These are phyloP conservation scores for Geosmithia flava DNA, from an alignment of 2,329 filamentous ascomycete species.

Conservation along the genomic window DNA sequence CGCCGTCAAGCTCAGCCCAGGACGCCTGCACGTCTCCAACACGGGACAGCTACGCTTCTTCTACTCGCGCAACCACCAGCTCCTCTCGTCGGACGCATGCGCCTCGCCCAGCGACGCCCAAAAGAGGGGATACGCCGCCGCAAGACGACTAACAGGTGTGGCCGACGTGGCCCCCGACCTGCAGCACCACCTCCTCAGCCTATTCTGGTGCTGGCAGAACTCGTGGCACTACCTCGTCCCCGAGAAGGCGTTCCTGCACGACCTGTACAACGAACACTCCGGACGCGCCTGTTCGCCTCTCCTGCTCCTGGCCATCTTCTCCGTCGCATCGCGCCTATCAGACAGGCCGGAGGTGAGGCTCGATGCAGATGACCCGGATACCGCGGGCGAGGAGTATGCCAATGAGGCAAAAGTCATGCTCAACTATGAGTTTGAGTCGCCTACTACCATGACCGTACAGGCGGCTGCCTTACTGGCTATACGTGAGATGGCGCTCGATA, in stretches of 20 bases:
- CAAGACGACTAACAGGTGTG: slow-evolving; percentile 4
- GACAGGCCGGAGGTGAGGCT: slow-evolving; percentile 8
- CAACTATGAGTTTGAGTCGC: slow-evolving; percentile 9
- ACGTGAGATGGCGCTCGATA: slow-evolving; percentile 8
- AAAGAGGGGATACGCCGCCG: slow-evolving; percentile 5
- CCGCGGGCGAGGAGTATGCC: slow-evolving; percentile 8
- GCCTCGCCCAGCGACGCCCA: background rate
- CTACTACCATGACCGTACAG: slow-evolving; percentile 11
- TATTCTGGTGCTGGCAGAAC: slow-evolving; percentile 15
- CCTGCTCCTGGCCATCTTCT: slow-evolving; percentile 9
- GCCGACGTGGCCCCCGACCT: slow-evolving; percentile 8
- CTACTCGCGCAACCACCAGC: no score
- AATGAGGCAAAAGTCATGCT: slow-evolving; percentile 10
- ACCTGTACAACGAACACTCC: slow-evolving; percentile 3
- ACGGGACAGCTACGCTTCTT: no score
- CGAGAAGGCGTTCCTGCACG: slow-evolving; percentile 8
- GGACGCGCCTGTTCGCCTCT: slow-evolving; percentile 9
- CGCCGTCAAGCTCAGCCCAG: no score
- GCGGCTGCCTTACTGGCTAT: slow-evolving; percentile 8
- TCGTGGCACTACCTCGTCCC: slow-evolving; percentile 13
- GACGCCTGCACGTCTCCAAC: no score
- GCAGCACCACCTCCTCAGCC: slow-evolving; percentile 10
- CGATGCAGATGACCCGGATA: slow-evolving; percentile 7
- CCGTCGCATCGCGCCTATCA: slow-evolving; percentile 10
- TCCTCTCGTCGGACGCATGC: no score